Conservation (phyloP, 768 basidiomycete species). For the Leccinum imitatum region DNA sequence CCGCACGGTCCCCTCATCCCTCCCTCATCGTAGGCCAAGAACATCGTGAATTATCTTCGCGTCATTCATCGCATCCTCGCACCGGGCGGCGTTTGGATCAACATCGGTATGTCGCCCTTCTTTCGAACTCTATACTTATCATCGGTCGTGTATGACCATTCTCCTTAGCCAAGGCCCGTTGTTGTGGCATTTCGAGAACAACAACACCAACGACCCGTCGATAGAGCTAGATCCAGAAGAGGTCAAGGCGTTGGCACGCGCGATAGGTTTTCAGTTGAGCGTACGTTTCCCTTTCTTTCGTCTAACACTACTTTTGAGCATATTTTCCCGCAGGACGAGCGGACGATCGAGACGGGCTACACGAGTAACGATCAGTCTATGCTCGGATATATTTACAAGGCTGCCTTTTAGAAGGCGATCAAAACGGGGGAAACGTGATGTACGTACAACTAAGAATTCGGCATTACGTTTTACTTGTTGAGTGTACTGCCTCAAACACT, state of each 20-base stretch:
- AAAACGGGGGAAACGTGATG: conserved; percentile 27
- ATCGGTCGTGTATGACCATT: background rate
- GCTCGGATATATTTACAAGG: conserved; percentile 82
- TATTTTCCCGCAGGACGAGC: conserved; percentile 65
- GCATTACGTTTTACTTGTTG: background rate
- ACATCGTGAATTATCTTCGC: conserved; percentile 86
- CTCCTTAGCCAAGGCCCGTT: conserved; percentile 61
- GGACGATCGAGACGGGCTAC: conserved; percentile 79
- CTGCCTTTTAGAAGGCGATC: conserved; percentile 81
- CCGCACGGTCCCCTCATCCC: too few relatives aligned
- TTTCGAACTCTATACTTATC: too few relatives aligned
- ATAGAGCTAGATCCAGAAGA: conserved; percentile 91
- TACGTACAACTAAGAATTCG: background rate
- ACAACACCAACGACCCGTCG: conserved; percentile 72
- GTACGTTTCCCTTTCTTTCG: conserved; percentile 42
- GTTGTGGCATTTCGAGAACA: conserved; percentile 97
- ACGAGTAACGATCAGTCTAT: conserved; percentile 79
- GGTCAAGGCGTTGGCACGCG: conserved; percentile 68
- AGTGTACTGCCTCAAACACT: background rate
- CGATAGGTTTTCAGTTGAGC: conserved; percentile 79
- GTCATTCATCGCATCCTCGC: conserved; percentile 80
- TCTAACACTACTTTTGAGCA: background rate
- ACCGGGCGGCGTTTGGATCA: conserved; percentile 90
- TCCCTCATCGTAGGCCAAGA: conserved; percentile 65
- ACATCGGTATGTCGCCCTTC: conserved; percentile 46